Evolutionary conservation across 2,329 filamentous ascomycete species (phyloP).

Genomic region (Samsoniella hepiali): DNA sequence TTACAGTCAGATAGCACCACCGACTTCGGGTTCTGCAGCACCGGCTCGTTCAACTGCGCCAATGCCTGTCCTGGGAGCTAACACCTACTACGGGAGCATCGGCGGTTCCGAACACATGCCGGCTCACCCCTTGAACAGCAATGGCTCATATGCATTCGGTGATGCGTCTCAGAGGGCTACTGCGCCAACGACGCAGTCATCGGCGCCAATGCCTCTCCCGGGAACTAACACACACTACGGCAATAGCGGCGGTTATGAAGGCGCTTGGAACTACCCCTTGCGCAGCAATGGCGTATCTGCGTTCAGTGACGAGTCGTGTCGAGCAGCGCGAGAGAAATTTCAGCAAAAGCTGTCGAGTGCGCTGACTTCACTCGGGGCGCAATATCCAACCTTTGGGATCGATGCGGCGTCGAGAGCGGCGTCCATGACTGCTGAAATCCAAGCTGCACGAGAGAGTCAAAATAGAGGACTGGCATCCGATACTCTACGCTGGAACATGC

Average conservation of each 20-base stretch:
- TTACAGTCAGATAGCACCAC: slow-evolving; percentile 2
- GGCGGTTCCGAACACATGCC: not conserved
- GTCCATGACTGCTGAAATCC: slow-evolving; percentile 21
- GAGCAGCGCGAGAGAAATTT: not conserved
- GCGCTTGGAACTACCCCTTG: not conserved
- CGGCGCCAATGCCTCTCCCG: not conserved
- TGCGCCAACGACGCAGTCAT: not conserved
- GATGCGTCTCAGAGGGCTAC: not conserved
- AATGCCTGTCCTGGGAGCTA: not conserved
- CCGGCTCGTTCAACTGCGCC: not conserved
- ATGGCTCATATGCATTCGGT: not conserved
- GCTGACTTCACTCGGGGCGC: not conserved
- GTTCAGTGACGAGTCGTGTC: not conserved
- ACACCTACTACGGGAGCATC: not conserved
- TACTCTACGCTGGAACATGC: slow-evolving; percentile 34
- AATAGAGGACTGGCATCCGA: slow-evolving; percentile 32
- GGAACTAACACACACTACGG: not conserved
- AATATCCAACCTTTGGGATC: not conserved
- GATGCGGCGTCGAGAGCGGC: not conserved
- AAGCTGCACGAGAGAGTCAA: slow-evolving; percentile 26
- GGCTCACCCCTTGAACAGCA: not conserved
- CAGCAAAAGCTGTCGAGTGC: not conserved
- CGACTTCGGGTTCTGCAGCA: slow-evolving; percentile 21
- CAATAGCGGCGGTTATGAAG: not conserved
- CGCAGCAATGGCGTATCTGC: slow-evolving; percentile 8